phyloP scores from a whole-genome alignment of 768 basidiomycete genomes.

The Suillus subluteus region DNA sequence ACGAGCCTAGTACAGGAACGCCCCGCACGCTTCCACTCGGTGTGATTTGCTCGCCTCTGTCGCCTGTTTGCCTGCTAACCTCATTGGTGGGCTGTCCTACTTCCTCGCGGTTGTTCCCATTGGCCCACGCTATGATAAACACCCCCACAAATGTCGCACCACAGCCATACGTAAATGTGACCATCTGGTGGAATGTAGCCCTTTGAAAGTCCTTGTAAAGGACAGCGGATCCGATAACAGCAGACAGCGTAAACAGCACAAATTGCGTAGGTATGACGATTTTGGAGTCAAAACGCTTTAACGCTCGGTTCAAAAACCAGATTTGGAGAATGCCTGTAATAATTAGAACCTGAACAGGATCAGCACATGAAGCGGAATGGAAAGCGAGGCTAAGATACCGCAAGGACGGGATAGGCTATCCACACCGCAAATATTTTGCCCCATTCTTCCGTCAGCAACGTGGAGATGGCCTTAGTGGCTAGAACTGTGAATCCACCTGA shows the following conservation, averaged over 20 bases:
- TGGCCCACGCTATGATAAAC: slow-evolving; percentile 79
- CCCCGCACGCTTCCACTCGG: slow-evolving; percentile 24
- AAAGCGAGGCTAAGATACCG: slow-evolving; percentile 44
- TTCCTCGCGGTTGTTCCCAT: slow-evolving; percentile 34
- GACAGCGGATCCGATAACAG: slow-evolving; percentile 90
- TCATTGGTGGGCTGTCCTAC: slow-evolving; percentile 31
- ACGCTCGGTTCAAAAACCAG: slow-evolving; percentile 79
- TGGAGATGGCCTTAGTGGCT: slow-evolving; percentile 90
- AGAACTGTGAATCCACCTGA: slow-evolving; percentile 93
- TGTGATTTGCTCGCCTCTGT: slow-evolving; percentile 26
- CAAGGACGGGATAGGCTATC: slow-evolving; percentile 83
- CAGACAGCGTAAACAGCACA: slow-evolving; percentile 91
- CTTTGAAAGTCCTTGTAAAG: slow-evolving; percentile 92
- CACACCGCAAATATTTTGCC: slow-evolving; percentile 74
- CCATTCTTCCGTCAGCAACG: slow-evolving; percentile 79
- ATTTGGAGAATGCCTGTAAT: slow-evolving; percentile 84
- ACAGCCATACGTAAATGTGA: slow-evolving; percentile 87
- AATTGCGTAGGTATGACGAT: slow-evolving; percentile 96
- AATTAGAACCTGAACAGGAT: slow-evolving; percentile 56
- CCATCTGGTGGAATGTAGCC: slow-evolving; percentile 77
- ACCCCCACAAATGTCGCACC: slow-evolving; percentile 90
- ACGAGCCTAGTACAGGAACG: slow-evolving; percentile 17
- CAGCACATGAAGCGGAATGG: slow-evolving; percentile 13
- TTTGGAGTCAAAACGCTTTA: slow-evolving; percentile 94
- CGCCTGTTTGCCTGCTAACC: slow-evolving; percentile 16